These are phyloP conservation scores for Annulohypoxylon nitens DNA, from an alignment of 495 filamentous ascomycete species.

Conservation along the genomic window DNA sequence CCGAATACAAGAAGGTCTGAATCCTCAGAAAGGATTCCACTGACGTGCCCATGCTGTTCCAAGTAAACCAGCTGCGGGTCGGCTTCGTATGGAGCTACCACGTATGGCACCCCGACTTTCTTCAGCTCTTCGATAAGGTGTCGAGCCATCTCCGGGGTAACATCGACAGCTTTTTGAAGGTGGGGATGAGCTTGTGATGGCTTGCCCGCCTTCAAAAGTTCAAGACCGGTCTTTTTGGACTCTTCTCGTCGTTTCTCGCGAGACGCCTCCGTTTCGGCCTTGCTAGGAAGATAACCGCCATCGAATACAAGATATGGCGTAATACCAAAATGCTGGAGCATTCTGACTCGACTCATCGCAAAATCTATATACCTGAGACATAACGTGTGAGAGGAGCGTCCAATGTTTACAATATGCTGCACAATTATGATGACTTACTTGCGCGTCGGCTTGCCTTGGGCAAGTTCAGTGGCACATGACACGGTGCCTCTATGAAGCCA, in stretches of 20 bases:
- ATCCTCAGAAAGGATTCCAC: slow-evolving; percentile 94
- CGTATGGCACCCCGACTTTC: slow-evolving; percentile 79
- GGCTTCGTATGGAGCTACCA: slow-evolving; percentile 98
- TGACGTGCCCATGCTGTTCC: slow-evolving; percentile 83
- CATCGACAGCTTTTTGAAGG: slow-evolving; percentile 95
- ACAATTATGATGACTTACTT: slow-evolving; percentile 68
- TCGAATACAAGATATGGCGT: slow-evolving; percentile 95
- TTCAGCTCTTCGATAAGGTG: slow-evolving; percentile 93
- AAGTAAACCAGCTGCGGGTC: slow-evolving; percentile 96
- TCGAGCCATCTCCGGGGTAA: slow-evolving; percentile 95
- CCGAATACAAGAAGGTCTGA: slow-evolving; percentile 98
- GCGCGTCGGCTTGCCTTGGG: slow-evolving; percentile 84
- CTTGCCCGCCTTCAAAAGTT: slow-evolving; percentile 83
- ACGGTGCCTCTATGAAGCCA: slow-evolving; percentile 97
- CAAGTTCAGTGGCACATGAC: slow-evolving; percentile 91
- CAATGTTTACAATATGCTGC: not conserved
- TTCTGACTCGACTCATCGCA: slow-evolving; percentile 87
- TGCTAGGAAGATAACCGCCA: slow-evolving; percentile 94
- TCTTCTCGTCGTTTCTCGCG: slow-evolving; percentile 77
- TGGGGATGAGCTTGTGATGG: slow-evolving; percentile 84
- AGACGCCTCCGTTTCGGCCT: slow-evolving; percentile 87
- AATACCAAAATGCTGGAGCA: slow-evolving; percentile 93
- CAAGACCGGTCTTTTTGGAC: slow-evolving; percentile 78
- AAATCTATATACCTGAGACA: slow-evolving; percentile 85
- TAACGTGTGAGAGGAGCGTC: slow-evolving; percentile 18